Evolutionary conservation across 2,329 filamentous ascomycete species (phyloP), one percentile per base, ranked within the genome.

Genomic region (Fusarium fracticaudum): DNA sequence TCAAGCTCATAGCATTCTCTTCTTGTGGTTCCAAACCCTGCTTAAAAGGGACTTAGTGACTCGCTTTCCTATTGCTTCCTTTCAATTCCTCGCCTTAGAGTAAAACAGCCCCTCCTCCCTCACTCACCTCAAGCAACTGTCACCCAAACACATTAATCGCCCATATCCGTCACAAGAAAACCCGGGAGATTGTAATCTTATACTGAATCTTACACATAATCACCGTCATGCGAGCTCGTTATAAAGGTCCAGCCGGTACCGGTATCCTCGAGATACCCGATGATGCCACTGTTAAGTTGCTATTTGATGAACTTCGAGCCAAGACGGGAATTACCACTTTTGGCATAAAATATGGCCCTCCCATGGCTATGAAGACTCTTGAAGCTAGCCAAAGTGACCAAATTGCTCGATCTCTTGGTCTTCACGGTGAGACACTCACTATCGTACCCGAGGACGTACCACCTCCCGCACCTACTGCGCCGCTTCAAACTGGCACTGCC

Each of bases 261-360:
- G 91, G 91, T 40, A 92, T 90, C 7, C 84, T 97, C 60, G 89
- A 89, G 22, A 85, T 97, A 35, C 85, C 90, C 41, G 91, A 94
- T 62, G 84, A 89, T 69, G 92, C 93, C 60, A 92, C 90, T 8
- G 87, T 94, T 51, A 84, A 84, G 54, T 86, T 91, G 60, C 86
- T 95, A 3, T 84, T 91, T 53, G 80, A 86, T 8, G 85, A 89
- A 57, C 91, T 95, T 77, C 87, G 86, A 59, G 84, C 88, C 57
- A 89, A 90, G 78, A 94, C 93, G 4, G 89, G 89, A 9, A 86
- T 96, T 22, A 78, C 86, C 12, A 85, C 86, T 20, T 95, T 96
- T 79, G 89, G 93, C 48, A 85, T 97, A 71, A 98, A 96, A 85
- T 94, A 92, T 83, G 94, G 94, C 41, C 97, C 93, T 77, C 96